Evolutionary conservation across 805 yeast species (phyloP), one percentile per base, ranked within the genome.

Genomic region (Myxozyma melibiosi): DNA sequence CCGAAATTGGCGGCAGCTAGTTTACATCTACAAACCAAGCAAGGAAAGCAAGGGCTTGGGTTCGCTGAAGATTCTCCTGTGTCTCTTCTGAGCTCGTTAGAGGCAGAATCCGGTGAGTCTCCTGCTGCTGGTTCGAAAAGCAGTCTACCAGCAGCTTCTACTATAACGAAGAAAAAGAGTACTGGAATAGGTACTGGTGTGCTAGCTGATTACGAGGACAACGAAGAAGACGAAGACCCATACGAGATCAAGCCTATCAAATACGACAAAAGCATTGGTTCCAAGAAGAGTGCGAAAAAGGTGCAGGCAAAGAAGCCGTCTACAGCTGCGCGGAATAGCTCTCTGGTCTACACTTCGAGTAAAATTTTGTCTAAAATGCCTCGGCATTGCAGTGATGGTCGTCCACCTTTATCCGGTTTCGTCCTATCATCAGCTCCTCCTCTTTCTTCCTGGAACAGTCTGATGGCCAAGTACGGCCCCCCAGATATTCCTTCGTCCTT

Each of bases 171-270:
- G 55, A 64, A 53, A 53, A 65, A 38, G 45, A 50, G 27, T n/a
- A 7, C 46, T 40, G 66, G 55, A 49, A 62, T 48, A 40, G 64
- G 67, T 42, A 51, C 44, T 37, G 69, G 55, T 44, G 70, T 51
- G 38, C 56, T 51, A 14, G 56, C 50, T 18, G 68, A 65, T 45
- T 49, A 62, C 48, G 66, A 57, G 14, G 70, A 66, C 13, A 58
- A 58, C 22, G 66, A 61, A 53, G 65, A 54, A 8, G 62, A 58
- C 40, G 65, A 57, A 33, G 66, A 62, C 28, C 57, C 58, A 4
- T 61, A 61, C 31, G 59, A 58, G 22, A 50, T 49, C 45, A 58
- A 51, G 18, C 62, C 62, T 8, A 27, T 43, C 6, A 18, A 28
- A 4, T 60, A 51, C 27, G 62, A 61, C 44, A 39, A 46, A 13